These are phyloP conservation scores for Beauveria scarabaeidicola DNA, from an alignment of 2,329 filamentous ascomycete species.

Conservation along the genomic window DNA sequence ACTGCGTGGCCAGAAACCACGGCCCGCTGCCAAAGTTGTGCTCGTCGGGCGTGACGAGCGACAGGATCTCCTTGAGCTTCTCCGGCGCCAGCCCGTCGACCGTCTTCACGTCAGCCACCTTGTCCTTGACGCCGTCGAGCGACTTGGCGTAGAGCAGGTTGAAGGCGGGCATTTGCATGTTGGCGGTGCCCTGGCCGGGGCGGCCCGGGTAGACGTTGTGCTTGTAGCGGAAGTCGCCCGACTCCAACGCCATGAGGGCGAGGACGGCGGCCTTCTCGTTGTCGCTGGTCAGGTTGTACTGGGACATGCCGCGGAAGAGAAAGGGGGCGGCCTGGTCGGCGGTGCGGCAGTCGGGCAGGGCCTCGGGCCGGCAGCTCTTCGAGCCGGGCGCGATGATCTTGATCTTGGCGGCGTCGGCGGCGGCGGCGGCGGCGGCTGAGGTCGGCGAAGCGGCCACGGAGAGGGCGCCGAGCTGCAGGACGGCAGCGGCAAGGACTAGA, in stretches of 20 bases:
- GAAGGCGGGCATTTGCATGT: conserved; percentile 40
- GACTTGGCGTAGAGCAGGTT: conserved; percentile 40
- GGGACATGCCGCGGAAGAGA: conserved; percentile 47
- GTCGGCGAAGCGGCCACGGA: neutral
- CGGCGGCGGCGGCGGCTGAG: conserved; percentile 11
- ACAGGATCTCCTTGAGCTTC: conserved; percentile 33
- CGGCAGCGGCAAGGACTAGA: neutral
- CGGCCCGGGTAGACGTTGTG: conserved; percentile 49
- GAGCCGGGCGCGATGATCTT: conserved; percentile 49
- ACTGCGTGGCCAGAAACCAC: conserved; percentile 43
- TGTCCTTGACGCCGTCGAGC: conserved; percentile 28
- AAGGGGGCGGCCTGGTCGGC: conserved; percentile 51
- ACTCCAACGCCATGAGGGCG: conserved; percentile 64
- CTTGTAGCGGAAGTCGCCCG: conserved; percentile 61
- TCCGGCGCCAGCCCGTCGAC: conserved; percentile 21
- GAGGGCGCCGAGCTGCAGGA: neutral
- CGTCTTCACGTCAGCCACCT: conserved; percentile 23
- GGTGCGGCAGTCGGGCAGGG: conserved; percentile 54
- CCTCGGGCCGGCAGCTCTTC: conserved; percentile 38
- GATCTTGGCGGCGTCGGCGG: conserved; percentile 33
- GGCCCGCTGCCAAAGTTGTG: conserved; percentile 45
- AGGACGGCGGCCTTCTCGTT: conserved; percentile 62
- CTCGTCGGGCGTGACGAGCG: conserved; percentile 37
- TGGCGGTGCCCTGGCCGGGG: conserved; percentile 62
- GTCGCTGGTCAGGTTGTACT: conserved; percentile 45